These are phyloP conservation scores for Barnettozyma botsteinii DNA, from an alignment of 805 yeast genomes.

Conservation along the genomic window DNA sequence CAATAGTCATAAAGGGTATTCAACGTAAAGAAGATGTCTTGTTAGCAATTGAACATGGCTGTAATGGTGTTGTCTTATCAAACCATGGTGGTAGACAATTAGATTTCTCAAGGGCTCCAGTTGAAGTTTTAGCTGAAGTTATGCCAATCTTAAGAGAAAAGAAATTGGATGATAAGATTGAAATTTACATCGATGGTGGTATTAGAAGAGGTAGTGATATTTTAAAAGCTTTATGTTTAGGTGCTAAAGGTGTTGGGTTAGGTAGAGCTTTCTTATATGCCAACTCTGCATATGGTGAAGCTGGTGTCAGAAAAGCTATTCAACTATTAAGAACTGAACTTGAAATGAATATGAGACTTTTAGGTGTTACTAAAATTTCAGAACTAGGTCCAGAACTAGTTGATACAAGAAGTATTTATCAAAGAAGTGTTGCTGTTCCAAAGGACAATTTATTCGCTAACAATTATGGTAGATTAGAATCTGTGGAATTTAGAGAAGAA, in stretches of 20 bases:
- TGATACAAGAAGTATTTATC: conserved; percentile 44
- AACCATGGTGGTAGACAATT: conserved; percentile 90
- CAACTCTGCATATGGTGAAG: conserved; percentile 56
- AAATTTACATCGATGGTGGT: conserved; percentile 64
- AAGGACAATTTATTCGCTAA: conserved; percentile 47
- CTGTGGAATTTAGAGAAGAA: conserved; percentile 42
- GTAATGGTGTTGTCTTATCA: conserved; percentile 74
- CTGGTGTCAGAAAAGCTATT: conserved; percentile 55
- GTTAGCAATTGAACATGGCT: conserved; percentile 64
- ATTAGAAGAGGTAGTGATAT: conserved; percentile 64
- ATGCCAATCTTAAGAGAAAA: conserved; percentile 44
- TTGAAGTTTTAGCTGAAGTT: conserved; percentile 68
- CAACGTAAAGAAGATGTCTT: conserved; percentile 77
- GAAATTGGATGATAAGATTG: conserved; percentile 44
- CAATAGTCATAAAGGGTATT: conserved; percentile 76
- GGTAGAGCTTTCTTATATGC: conserved; percentile 67
- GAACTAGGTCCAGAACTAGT: conserved; percentile 57
- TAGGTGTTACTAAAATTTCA: conserved; percentile 61
- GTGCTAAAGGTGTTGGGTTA: conserved; percentile 66
- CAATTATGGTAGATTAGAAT: conserved; percentile 52
- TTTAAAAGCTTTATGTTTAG: conserved; percentile 59
- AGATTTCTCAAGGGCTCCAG: conserved; percentile 75
- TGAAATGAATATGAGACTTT: conserved; percentile 69
- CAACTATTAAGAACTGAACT: conserved; percentile 65
- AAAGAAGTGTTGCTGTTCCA: conserved; percentile 40